phyloP scores from a whole-genome alignment of 2,329 filamentous ascomycete species.

The Talaromyces sp. region DNA sequence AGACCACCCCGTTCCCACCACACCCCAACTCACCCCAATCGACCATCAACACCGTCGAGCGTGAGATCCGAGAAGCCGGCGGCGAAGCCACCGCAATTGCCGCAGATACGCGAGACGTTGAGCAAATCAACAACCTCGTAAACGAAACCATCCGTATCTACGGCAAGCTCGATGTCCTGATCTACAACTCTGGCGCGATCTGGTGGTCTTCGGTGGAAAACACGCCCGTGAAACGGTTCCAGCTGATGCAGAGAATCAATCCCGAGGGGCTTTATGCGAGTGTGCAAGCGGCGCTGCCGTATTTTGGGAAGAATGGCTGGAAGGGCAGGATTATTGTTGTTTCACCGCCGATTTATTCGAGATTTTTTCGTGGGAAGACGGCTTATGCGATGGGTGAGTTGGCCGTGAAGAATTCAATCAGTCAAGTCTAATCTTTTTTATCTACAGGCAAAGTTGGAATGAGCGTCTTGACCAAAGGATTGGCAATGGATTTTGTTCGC shows the following conservation, averaged over 20 bases:
- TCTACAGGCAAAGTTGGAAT: slow-evolving; percentile 65
- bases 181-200: slow-evolving; percentile 82
- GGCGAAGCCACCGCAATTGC: slow-evolving; percentile 60
- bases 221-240: slow-evolving; percentile 71
- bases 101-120: slow-evolving; percentile 64
- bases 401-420: not conserved
- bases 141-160: slow-evolving; percentile 54
- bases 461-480: slow-evolving; percentile 73
- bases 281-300: slow-evolving; percentile 63
- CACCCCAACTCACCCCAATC: slow-evolving; percentile 69
- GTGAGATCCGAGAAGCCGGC: slow-evolving; percentile 63
- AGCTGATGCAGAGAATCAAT: slow-evolving; percentile 71
- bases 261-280: slow-evolving; percentile 69
- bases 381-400: slow-evolving; percentile 63
- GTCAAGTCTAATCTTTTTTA: not conserved
- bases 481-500: slow-evolving; percentile 74
- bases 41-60: slow-evolving; percentile 73
- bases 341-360: slow-evolving; percentile 76
- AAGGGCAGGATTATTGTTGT: slow-evolving; percentile 69
- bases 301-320: slow-evolving; percentile 52
- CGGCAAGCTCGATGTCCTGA: slow-evolving; percentile 63
- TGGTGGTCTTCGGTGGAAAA: slow-evolving; percentile 73
- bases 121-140: slow-evolving; percentile 57
- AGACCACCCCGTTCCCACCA: slow-evolving; percentile 59
- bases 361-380: slow-evolving; percentile 81